Base-by-base conservation (phyloP, 768 basidiomycete genomes). In the Sistotremastrum suecicum region DNA sequence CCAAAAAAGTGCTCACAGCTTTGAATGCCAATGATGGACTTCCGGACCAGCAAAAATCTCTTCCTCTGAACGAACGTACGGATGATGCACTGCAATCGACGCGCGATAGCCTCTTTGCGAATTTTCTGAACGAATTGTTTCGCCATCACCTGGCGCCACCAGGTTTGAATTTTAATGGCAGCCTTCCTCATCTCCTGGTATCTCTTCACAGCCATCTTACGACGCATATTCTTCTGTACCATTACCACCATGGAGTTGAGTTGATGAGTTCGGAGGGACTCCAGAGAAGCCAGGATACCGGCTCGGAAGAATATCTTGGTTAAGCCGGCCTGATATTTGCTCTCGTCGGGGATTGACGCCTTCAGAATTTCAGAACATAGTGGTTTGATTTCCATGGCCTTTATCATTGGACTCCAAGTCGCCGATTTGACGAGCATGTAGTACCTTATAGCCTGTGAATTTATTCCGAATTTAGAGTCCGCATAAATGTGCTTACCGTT, bases 301-400 rank as follows among this genome's bases (percentile, higher is more conserved):
- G 95, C 92, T 49, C 95, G 79, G 75, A 99, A 98, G 69, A 99
- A 99, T 54, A 99, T 97, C 66, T 99, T 99, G 30, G 88, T 98
- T 31, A 91, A 72, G 54, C 95, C 95, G 57, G 81, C 80, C 65
- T 99, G 95, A 63, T 91, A 95, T 70, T 94, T 97, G 70, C 97
- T 92, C 5, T 81, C 74, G 52, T 98, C 95, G 35, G 82, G 81
- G 58, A 97, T 86, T 0, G 89, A 91, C 56, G 71, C 78, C 48
- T 82, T 75, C 31, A 98, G 71, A 55, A 99, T 92, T 34, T 77
- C 69, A 4, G 79, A 74, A 61, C 92, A 98, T 10, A 99, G 77
- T 10, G 68, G 68, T 52, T 74, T 77, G 45, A 94, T 74, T 54
- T 92, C 83, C 59, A 89, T 66, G 33, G 76, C 71, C 56, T 84